Base-by-base conservation (phyloP, 345 rosid species). In the Tarenaya hassleriana region DNA sequence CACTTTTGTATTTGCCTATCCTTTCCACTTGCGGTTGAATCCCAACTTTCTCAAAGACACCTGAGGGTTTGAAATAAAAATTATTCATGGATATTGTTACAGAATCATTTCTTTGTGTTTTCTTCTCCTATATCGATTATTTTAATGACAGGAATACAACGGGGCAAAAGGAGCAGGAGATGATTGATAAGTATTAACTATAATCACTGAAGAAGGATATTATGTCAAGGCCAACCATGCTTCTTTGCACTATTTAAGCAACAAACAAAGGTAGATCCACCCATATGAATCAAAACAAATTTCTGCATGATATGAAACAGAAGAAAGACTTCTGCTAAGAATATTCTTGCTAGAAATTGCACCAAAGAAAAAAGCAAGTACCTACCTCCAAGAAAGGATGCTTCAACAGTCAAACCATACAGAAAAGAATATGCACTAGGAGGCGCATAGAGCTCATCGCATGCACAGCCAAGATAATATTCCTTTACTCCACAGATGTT, bases 1-100 rank as follows among this genome's bases (percentile, higher is more conserved):
- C 89, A 75, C 96, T 86, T 75, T 87, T 91, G 67, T 84, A 91
- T 69, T 91, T 91, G 34, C 98, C 98, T 64, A 91, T 82, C 68
- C 96, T 76, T 76, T 87, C 75, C 19, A 91, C 84, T 69, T 87
- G 89, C 32, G 95, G 96, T 68, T 87, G 81, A 64, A 87, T 67
- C 55, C 98, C 98, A 50, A 87, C 75, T 41, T 87, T 87, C 72
- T 91, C 98, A 66, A 91, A 56, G 44, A 81, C 78, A 70, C 98
- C 98, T 91, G 29, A 24, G 5, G 29, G 29, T 24, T 24, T 24
- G 29, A 24, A 24, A 24, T 24, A 24, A 24, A 24, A 24, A 5
- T 24, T 2, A 24, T 24, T 24, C 5, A 24, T 24, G 29, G 29
- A 5, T 5, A 24, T 24, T 24, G 29, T 5, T 24, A 24, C 29